Evolutionary conservation across 306 rosid genomes (phyloP).

Genomic region (Medicago lupulina): DNA sequence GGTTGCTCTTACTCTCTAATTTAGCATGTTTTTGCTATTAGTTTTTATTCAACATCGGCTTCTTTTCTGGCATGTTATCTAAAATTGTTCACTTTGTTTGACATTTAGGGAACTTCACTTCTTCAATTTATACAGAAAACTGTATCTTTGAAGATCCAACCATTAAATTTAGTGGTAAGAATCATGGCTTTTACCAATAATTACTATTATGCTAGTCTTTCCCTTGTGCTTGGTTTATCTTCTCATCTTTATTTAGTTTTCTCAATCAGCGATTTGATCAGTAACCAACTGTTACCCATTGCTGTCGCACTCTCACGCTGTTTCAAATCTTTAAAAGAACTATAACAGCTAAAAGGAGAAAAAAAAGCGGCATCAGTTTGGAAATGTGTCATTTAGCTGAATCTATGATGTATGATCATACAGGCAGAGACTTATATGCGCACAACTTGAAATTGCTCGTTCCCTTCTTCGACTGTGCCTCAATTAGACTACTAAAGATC

Average conservation of each 20-base stretch:
- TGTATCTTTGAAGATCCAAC: constrained; percentile 94
- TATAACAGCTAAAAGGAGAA: background rate
- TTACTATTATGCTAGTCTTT: background rate
- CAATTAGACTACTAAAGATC: constrained; percentile 69
- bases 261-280: background rate
- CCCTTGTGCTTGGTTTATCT: background rate
- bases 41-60: background rate
- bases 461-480: constrained; percentile 83
- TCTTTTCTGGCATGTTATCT: constrained; percentile 18
- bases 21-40: background rate
- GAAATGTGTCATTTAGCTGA: constrained; percentile 34
- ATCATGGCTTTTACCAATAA: constrained; percentile 9
- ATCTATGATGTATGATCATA: constrained; percentile 42
- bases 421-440: constrained; percentile 85
- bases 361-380: constrained; percentile 9
- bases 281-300: background rate
- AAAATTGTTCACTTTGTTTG: constrained; percentile 34
- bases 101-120: constrained; percentile 72
- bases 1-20: background rate
- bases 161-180: constrained; percentile 74
- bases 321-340: constrained; percentile 1
- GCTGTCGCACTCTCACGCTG: background rate
- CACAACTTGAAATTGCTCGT: constrained; percentile 96
- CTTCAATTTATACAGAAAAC: constrained; percentile 68
- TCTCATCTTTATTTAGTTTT: background rate